A percentile compares a stretch with the other conserved stretches of the same genome.
Evolutionary conservation across 208 protist species (phyloP).

Genomic region (Endotrypanum monterogeii): DNA sequence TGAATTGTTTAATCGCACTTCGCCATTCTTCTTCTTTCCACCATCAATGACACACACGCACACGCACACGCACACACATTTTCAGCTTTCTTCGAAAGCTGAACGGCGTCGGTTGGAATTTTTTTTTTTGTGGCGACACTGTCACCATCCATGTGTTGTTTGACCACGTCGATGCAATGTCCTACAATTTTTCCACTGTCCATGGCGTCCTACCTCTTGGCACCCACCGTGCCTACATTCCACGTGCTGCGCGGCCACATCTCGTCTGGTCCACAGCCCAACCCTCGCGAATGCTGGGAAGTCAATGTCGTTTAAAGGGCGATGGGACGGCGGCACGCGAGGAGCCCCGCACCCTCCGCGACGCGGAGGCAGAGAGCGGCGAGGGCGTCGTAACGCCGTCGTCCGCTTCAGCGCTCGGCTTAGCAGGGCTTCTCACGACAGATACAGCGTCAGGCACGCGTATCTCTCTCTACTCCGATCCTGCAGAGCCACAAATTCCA

Average conservation of each 20-base stretch:
- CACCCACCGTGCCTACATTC: conserved; percentile 42
- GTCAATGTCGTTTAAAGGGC: conserved; percentile 22
- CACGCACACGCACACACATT: not conserved
- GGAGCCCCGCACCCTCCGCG: not conserved
- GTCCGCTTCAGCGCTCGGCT: conserved; percentile 1
- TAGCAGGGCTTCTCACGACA: conserved; percentile 40
- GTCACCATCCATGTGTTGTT: not conserved
- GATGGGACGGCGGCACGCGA: conserved; percentile 31
- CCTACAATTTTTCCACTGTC: conserved; percentile 34
- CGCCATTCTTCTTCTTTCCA: not conserved
- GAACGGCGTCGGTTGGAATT: not conserved
- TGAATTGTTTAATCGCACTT: not conserved
- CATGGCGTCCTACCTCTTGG: conserved; percentile 32
- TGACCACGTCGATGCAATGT: not conserved
- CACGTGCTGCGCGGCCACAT: conserved; percentile 49
- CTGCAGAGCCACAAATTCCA: not conserved
- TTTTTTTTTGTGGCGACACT: not conserved
- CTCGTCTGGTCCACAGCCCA: conserved; percentile 32
- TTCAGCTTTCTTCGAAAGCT: not conserved
- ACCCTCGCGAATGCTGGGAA: conserved; percentile 7
- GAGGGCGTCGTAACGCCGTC: conserved; percentile 5
- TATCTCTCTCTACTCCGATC: conserved; percentile 21
- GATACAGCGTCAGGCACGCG: conserved; percentile 36
- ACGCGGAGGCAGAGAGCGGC: conserved; percentile 20
- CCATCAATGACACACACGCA: not conserved